Evolutionary conservation across 768 basidiomycete genomes (phyloP).

Genomic region (Leccinum incarnatum): DNA sequence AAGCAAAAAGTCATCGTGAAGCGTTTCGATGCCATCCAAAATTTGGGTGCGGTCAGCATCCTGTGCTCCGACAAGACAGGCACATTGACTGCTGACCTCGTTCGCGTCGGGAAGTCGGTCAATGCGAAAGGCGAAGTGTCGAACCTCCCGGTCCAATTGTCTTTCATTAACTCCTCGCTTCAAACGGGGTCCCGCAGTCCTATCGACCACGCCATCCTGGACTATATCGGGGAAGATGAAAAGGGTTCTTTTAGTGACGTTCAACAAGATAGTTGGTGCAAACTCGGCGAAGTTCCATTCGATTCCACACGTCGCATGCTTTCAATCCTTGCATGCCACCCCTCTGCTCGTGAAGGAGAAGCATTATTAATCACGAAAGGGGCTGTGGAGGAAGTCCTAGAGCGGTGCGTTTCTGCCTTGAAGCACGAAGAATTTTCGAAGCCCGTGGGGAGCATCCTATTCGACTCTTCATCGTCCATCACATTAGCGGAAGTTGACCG

Average conservation of each 20-base stretch:
- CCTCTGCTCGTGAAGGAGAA: constrained; percentile 11
- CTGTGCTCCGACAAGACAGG: constrained; percentile 68
- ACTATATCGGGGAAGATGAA: constrained; percentile 18
- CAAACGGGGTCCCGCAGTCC: constrained; percentile 38
- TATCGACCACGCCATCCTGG: constrained; percentile 34
- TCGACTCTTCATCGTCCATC: constrained; percentile 18
- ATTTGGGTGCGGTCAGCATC: constrained; percentile 51
- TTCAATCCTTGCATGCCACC: constrained; percentile 33
- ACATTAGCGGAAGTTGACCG: constrained; percentile 21
- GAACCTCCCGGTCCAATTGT: constrained; percentile 25
- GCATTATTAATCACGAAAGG: constrained; percentile 31
- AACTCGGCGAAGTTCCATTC: constrained; percentile 35
- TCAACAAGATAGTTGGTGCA: constrained; percentile 24
- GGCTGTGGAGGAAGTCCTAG: constrained; percentile 33
- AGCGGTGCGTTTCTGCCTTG: constrained; percentile 26
- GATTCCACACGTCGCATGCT: constrained; percentile 37
- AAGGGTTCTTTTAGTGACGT: constrained; percentile 8
- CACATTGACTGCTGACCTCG: constrained; percentile 44
- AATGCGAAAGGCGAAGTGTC: constrained; percentile 20
- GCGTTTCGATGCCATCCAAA: constrained; percentile 62
- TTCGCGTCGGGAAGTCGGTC: constrained; percentile 37
- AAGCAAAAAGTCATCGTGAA: constrained; percentile 59
- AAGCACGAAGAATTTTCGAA: constrained; percentile 15
- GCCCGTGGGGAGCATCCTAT: constrained; percentile 7
- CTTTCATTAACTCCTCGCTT: constrained; percentile 32